Evolutionary conservation across 2,329 filamentous ascomycete species (phyloP).

Genomic region (Davidsoniella australis): DNA sequence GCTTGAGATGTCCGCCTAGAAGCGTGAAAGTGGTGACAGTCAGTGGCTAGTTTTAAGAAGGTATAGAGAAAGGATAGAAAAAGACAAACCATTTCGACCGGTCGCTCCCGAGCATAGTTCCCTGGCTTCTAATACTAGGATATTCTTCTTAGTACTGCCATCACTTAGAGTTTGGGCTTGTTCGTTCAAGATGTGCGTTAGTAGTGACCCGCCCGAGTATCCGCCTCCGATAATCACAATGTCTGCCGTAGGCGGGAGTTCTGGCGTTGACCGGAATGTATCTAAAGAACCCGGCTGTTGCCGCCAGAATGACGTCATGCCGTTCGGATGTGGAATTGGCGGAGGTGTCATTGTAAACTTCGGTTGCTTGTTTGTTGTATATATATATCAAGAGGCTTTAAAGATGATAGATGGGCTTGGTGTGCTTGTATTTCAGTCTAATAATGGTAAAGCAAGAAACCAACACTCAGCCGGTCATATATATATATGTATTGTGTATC

Average conservation of each 20-base stretch:
- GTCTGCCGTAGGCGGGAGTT: conserved; percentile 24
- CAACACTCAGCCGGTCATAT: too few species aligned
- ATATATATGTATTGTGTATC: too few species aligned
- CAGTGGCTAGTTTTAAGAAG: too few species aligned
- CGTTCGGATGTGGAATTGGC: conserved; percentile 16
- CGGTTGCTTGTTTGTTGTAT: background rate
- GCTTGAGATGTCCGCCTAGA: conserved; percentile 15
- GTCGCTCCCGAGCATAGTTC: conserved; percentile 23
- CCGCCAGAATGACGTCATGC: conserved; percentile 26
- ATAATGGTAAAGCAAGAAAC: background rate
- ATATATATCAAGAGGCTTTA: background rate
- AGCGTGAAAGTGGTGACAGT: too few species aligned
- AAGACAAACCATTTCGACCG: conserved; percentile 19
- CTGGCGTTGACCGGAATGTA: conserved; percentile 22
- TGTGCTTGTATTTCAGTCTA: background rate
- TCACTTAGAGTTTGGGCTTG: background rate
- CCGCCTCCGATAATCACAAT: conserved; percentile 31
- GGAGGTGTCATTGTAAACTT: background rate
- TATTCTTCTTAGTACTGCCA: conserved; percentile 11
- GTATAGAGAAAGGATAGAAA: background rate
- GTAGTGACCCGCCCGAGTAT: conserved; percentile 26
- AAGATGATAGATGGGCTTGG: background rate
- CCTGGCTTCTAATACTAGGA: conserved; percentile 21
- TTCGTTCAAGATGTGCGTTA: conserved; percentile 23
- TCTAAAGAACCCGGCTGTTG: conserved; percentile 23